phyloP scores from a whole-genome alignment of 108 stramenopile genomes.

The Ochromonas danica region DNA sequence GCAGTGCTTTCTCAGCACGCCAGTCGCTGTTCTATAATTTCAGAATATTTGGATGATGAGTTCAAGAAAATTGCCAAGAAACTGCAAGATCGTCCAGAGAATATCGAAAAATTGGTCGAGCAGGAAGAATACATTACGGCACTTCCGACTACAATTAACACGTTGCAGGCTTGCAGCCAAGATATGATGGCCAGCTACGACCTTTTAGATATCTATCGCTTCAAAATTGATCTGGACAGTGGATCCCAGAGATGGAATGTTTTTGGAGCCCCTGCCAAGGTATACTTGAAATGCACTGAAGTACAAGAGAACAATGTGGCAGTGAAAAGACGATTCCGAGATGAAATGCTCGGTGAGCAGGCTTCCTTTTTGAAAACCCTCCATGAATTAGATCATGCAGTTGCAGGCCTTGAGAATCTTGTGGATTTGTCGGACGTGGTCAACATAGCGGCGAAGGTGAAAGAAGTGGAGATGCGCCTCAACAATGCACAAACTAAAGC shows the following conservation, averaged over 20 bases:
- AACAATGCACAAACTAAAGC: slow-evolving; percentile 51
- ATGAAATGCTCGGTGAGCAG: slow-evolving; percentile 61
- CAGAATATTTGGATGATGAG: slow-evolving; percentile 34
- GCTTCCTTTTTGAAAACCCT: slow-evolving; percentile 54
- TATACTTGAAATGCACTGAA: slow-evolving; percentile 48
- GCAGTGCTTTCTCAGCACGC: slow-evolving; percentile 42
- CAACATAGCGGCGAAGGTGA: slow-evolving; percentile 45
- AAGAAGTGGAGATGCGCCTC: slow-evolving; percentile 43
- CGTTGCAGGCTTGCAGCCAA: slow-evolving; percentile 47
- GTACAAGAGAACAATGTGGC: slow-evolving; percentile 36
- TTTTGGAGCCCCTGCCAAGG: slow-evolving; percentile 49
- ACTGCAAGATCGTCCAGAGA: slow-evolving; percentile 46
- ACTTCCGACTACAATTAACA: slow-evolving; percentile 42
- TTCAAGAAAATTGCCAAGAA: slow-evolving; percentile 44
- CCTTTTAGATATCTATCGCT: slow-evolving; percentile 44
- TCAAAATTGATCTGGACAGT: slow-evolving; percentile 47
- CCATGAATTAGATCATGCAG: slow-evolving; percentile 52
- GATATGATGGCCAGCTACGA: slow-evolving; percentile 53
- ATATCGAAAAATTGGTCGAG: slow-evolving; percentile 61
- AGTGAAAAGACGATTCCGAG: slow-evolving; percentile 40
- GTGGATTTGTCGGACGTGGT: slow-evolving; percentile 48
- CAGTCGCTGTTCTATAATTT: slow-evolving; percentile 36
- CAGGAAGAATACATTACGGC: slow-evolving; percentile 43
- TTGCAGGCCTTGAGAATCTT: slow-evolving; percentile 42
- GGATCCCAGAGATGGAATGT: slow-evolving; percentile 43